These are phyloP conservation scores for Xylaria sp. DNA, from an alignment of 2,329 filamentous ascomycete species.

Conservation along the genomic window DNA sequence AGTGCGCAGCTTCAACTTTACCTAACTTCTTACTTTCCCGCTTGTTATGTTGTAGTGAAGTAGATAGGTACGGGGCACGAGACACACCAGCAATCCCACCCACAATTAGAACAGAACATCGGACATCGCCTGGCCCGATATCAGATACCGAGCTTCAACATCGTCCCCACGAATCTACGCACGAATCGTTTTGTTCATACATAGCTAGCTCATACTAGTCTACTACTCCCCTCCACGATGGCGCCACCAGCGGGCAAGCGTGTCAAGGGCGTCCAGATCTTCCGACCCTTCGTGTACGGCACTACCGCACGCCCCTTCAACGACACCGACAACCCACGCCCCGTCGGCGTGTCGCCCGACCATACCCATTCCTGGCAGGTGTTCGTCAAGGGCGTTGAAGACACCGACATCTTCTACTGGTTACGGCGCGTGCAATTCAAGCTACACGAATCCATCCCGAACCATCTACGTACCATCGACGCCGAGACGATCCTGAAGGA, in stretches of 20 bases:
- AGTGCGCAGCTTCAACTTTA: conserved; percentile 4
- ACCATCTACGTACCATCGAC: conserved; percentile 78
- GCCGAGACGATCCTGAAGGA: conserved; percentile 47
- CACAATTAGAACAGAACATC: too few species aligned
- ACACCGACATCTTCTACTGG: conserved; percentile 94
- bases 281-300: conserved; percentile 76
- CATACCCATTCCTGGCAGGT: conserved; percentile 98
- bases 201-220: too few species aligned
- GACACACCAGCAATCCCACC: not conserved
- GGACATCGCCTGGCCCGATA: too few species aligned
- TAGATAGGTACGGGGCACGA: not conserved
- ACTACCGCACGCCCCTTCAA: conserved; percentile 83
- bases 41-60: not conserved
- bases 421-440: conserved; percentile 98
- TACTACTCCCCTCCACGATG: too few species aligned
- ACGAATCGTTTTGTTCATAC: too few species aligned
- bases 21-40: not conserved
- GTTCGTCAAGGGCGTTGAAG: conserved; percentile 89
- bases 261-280: conserved; percentile 72
- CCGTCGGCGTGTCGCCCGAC: conserved; percentile 80
- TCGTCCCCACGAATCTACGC: too few species aligned
- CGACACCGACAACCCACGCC: conserved; percentile 79
- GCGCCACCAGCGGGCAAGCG: conserved; percentile 70
- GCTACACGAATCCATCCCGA: conserved; percentile 95
- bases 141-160: too few species aligned